phyloP scores from a whole-genome alignment of 495 filamentous ascomycete species.

The Ascobolus immersus region DNA sequence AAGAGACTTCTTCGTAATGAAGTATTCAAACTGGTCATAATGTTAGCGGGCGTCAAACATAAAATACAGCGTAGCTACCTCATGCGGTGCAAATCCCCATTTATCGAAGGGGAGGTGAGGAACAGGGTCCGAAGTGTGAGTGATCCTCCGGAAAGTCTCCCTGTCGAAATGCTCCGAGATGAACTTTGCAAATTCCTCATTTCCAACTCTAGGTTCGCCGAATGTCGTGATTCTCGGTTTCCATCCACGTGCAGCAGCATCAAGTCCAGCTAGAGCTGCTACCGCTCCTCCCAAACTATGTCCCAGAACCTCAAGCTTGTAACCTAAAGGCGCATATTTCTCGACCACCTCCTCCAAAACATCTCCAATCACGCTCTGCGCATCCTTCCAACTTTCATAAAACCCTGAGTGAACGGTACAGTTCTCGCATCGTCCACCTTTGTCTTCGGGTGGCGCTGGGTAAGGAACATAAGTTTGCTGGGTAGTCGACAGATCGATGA shows the following conservation, averaged over 20 bases:
- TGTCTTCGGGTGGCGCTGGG: constrained; percentile 21
- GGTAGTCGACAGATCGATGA: constrained; percentile 62
- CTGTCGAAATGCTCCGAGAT: constrained; percentile 40
- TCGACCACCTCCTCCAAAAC: constrained; percentile 20
- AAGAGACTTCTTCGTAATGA: constrained; percentile 43
- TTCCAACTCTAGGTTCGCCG: constrained; percentile 72
- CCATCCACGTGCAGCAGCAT: constrained; percentile 43
- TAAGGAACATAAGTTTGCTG: constrained; percentile 85
- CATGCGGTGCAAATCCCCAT: constrained; percentile 69
- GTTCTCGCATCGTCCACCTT: constrained; percentile 35
- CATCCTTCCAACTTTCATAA: constrained; percentile 41
- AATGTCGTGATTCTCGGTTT: constrained; percentile 63
- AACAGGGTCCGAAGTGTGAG: constrained; percentile 67
- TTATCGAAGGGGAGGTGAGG: constrained; percentile 61
- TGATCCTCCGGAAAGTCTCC: constrained; percentile 45
- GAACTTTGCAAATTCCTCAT: constrained; percentile 39
- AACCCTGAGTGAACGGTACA: constrained; percentile 90
- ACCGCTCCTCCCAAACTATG: constrained; percentile 88
- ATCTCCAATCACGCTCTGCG: constrained; percentile 7
- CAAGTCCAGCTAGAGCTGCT: constrained; percentile 61
- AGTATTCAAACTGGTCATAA: constrained; percentile 74
- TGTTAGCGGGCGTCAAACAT: too few relatives aligned
- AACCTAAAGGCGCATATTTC: constrained; percentile 40
- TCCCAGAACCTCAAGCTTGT: constrained; percentile 52
- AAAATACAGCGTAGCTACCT: too few relatives aligned